Base-by-base conservation (phyloP, 208 protist species). In the Blechomonas ayalai region DNA sequence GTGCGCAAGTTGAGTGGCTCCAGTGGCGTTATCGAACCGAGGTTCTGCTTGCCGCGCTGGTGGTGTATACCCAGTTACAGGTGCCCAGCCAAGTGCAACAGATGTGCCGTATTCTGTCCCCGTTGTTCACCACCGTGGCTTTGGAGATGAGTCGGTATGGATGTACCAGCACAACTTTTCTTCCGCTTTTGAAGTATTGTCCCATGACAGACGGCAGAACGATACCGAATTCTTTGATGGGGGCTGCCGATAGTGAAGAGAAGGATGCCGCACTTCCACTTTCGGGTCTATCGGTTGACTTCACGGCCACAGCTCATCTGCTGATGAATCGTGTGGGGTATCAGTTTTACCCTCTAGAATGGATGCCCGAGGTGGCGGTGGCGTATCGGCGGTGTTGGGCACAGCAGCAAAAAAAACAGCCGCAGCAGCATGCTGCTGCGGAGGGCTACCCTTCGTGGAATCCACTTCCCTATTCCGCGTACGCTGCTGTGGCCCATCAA, bases 281-380 rank as follows among this genome's bases (percentile, higher is more conserved):
- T 10, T n/a, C 12, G 31, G 12, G n/a, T 34, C 31, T n/a, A n/a
- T n/a, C 20, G 5, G 20, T 60, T 28, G 38, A 41, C 29, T 85
- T 91, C 35, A 73, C 67, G 28, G 28, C 27, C n/a, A 78, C 86
- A 43, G 79, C 73, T 15, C 57, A 33, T 15, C 44, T 69, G 18
- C 46, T 91, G 33, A 49, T 91, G 39, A 61, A 87, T 38, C 45
- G 79, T 4, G 65, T 91, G 6, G 74, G 72, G 10, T 92, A 92
- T 35, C 66, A 83, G 55, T 82, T 92, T 38, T 92, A 88, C 46
- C 64, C 78, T 3, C 61, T 92, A 6, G 78, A 92, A 51, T 92
- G 83, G 80, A 45, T 92, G 20, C 83, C 82, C 2, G 63, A 58
- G 2, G 51, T 63, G 0, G 52, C 73, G 6, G n/a, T 60, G 9